These are phyloP conservation scores for Fusarium lateritium DNA, from an alignment of 2,329 filamentous ascomycete species.

Conservation along the genomic window DNA sequence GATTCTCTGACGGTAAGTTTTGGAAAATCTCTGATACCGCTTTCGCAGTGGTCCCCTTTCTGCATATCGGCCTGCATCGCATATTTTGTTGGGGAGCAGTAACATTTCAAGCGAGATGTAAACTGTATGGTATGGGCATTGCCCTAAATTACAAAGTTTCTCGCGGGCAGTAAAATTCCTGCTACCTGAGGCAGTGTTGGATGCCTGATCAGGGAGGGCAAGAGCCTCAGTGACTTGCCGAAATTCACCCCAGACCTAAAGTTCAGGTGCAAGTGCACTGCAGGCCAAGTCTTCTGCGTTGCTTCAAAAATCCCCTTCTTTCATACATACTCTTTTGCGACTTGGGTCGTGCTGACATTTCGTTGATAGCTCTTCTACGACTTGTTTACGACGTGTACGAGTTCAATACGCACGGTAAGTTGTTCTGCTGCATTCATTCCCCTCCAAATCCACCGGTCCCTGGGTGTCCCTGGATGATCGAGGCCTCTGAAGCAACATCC, in stretches of 20 bases:
- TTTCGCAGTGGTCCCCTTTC: not conserved
- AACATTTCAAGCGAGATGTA: not conserved
- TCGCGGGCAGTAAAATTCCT: not conserved
- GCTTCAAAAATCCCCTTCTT: not conserved
- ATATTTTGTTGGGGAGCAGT: not conserved
- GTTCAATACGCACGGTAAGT: conserved; percentile 49
- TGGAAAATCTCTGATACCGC: not conserved
- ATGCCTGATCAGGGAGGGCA: conserved; percentile 11
- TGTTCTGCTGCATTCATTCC: not conserved
- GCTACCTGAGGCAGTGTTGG: not conserved
- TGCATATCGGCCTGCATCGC: not conserved
- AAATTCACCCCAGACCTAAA: conserved; percentile 7
- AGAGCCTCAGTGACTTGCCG: conserved; percentile 14
- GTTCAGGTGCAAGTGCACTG: not conserved
- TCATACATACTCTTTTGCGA: conserved; percentile 3
- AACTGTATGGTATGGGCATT: not conserved
- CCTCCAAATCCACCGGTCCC: not conserved
- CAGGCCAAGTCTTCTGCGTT: not conserved
- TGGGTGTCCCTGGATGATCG: not conserved
- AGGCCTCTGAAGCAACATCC: not conserved
- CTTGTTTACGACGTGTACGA: conserved; percentile 51
- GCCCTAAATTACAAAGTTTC: not conserved
- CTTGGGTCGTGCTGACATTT: conserved; percentile 29
- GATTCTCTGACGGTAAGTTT: conserved; percentile 44
- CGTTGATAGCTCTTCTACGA: conserved; percentile 46